Base-by-base conservation (phyloP, 768 basidiomycete genomes). In the Porpolomopsis calyptriformis region DNA sequence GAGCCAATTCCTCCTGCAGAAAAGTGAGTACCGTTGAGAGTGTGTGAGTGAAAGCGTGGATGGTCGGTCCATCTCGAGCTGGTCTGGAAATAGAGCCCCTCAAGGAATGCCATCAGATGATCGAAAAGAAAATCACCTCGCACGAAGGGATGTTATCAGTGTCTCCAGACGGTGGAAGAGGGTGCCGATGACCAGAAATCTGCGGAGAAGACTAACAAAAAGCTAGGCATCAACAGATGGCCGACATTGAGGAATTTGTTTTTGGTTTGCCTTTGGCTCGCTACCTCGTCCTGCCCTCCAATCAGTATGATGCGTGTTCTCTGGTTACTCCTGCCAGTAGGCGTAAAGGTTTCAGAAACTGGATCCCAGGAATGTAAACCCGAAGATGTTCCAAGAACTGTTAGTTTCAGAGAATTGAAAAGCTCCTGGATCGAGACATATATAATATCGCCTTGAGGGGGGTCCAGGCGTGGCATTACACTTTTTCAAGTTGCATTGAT, bases 141-240 rank as follows among this genome's bases (percentile, higher is more conserved):
- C 49, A 38, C 76, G 71, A n/a, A 82, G 57, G 6, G 53, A 51
- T 12, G 60, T 59, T 3, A 79, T 52, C 3, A 85, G 57, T 2
- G 62, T 60, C 43, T 90, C 85, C 5, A 89, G 55, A 18, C 87
- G 74, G 37, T 85, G 76, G 31, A 84, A 57, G 2, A 80, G 58
- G 0, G 77, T 77, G 5, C 87, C 87, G 40, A 90, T 78, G 5
- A 66, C 70, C 24, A 85, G 49, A 59, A 89, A 89, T 4, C 80
- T 72, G 29, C 65, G 60, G 19, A 78, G 59, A 4, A 83, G 57
- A 58, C 85, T 87, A 35, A 1, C 20, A 46, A 23, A 12, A 41
- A 20, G 40, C n/a, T 34, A 20, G 31, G 12, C 22, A 18, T 36
- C 10, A 36, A 5, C 26, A 42, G 8, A 36, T 23, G 14, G 4